Evolutionary conservation across 2,329 filamentous ascomycete species (phyloP).

Genomic region (Aspergillus clavatus): DNA sequence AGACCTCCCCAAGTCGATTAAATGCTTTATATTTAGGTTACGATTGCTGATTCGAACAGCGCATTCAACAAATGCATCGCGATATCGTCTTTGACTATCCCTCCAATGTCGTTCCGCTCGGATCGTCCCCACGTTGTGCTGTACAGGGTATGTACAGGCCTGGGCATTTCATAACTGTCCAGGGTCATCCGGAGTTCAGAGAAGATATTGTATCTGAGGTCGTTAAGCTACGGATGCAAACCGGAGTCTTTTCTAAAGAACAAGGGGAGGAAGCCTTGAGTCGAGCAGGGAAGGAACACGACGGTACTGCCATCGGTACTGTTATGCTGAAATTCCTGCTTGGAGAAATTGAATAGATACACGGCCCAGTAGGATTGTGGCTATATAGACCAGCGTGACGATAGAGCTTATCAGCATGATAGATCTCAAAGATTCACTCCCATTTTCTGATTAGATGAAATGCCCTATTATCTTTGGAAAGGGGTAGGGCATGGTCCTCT

Average conservation of each 20-base stretch:
- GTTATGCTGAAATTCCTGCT: conserved; percentile 73
- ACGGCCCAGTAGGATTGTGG: no score
- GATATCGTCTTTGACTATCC: conserved; percentile 68
- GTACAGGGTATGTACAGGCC: conserved; percentile 77
- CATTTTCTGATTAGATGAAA: no score
- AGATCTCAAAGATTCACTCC: no score
- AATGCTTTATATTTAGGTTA: no score
- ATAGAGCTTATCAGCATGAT: no score
- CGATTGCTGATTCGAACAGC: conserved; percentile 21
- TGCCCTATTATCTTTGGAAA: no score
- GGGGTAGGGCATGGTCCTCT: no score
- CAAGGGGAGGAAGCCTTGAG: conserved; percentile 64
- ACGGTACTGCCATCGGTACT: conserved; percentile 69
- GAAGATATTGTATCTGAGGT: conserved; percentile 66
- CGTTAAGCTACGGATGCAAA: conserved; percentile 57
- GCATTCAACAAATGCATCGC: conserved; percentile 78
- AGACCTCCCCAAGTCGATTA: no score
- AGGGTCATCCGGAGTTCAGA: conserved; percentile 83
- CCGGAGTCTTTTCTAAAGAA: conserved; percentile 65
- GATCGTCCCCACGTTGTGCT: conserved; percentile 60
- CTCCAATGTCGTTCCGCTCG: conserved; percentile 57
- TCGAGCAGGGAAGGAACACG: conserved; percentile 64
- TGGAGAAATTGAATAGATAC: conserved; percentile 38
- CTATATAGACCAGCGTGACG: not conserved
- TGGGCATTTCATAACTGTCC: conserved; percentile 65